Conservation (phyloP, 306 rosid genomes). For the Prunus armeniaca region DNA sequence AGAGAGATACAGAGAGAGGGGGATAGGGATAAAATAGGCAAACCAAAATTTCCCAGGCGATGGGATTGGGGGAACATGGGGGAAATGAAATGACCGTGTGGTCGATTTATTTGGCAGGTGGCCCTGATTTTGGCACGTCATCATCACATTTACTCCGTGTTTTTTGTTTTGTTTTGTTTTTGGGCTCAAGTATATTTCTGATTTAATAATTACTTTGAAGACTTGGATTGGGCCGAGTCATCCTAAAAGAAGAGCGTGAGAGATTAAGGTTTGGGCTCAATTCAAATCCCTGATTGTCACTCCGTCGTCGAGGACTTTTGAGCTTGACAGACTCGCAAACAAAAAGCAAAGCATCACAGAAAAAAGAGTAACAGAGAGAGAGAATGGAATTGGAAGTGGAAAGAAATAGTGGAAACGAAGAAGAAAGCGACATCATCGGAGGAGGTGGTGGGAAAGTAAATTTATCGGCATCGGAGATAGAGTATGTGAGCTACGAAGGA, state of each 20-base stretch:
- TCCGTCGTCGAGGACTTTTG: not conserved
- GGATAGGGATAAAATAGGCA: not conserved
- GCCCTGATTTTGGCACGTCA: constrained; percentile 13
- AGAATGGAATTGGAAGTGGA: constrained; percentile 23
- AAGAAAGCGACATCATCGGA: constrained; percentile 27
- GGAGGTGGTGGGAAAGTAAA: constrained; percentile 31
- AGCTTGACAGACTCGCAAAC: not conserved
- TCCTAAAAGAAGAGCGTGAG: not conserved
- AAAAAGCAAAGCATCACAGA: not conserved
- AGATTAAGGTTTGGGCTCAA: not conserved
- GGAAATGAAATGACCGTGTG: not conserved
- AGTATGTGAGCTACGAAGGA: constrained; percentile 78
- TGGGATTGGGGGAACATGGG: not conserved
- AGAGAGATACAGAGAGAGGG: not conserved
- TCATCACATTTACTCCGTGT: not conserved
- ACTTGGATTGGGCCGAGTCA: not conserved
- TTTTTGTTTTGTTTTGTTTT: not conserved
- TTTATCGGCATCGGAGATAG: constrained; percentile 56
- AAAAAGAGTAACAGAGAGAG: not conserved
- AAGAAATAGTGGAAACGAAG: not conserved
- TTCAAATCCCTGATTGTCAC: not conserved
- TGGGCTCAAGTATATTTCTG: not conserved
- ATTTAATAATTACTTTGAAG: not conserved
- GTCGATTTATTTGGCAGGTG: not conserved
- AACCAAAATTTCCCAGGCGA: not conserved